phyloP scores from a whole-genome alignment of 1,284 basidiomycete genomes.

The Sanghuangporus sanghuang region DNA sequence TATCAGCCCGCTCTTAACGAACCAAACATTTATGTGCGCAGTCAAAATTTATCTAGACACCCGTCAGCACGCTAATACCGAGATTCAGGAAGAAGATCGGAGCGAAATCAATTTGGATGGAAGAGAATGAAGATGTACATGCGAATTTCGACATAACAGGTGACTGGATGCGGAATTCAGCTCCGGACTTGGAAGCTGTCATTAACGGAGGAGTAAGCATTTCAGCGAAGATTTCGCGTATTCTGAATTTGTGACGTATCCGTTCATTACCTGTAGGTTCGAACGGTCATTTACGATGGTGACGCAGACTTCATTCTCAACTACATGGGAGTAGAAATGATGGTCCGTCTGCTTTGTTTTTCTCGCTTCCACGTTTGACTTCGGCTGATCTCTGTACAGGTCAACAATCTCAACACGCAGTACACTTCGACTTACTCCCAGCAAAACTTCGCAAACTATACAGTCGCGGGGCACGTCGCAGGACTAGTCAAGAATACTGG shows the following conservation, averaged over 20 bases:
- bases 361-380: conserved; percentile 21
- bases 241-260: not conserved
- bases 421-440: conserved; percentile 34
- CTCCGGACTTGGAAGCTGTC: conserved; percentile 49
- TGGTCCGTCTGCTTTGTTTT: conserved; percentile 35
- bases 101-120: conserved; percentile 43
- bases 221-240: not conserved
- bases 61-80: not conserved
- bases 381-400: conserved; percentile 24
- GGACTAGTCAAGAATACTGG: conserved; percentile 58
- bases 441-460: conserved; percentile 42
- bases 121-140: conserved; percentile 43
- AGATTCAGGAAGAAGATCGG: conserved; percentile 35
- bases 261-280: not conserved
- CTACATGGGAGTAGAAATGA: conserved; percentile 54
- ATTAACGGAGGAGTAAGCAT: conserved; percentile 51
- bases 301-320: conserved; percentile 53
- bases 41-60: not conserved
- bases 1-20: conserved; percentile 38
- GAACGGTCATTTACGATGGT: conserved; percentile 16
- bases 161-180: conserved; percentile 60
- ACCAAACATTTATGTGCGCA: conserved; percentile 24
- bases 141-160: conserved; percentile 51
- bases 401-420: conserved; percentile 38
- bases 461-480: conserved; percentile 42